Evolutionary conservation across 2,329 filamentous ascomycete species (phyloP), one percentile per base, ranked within the genome.

Genomic region (Westerdykella aurantiaca): DNA sequence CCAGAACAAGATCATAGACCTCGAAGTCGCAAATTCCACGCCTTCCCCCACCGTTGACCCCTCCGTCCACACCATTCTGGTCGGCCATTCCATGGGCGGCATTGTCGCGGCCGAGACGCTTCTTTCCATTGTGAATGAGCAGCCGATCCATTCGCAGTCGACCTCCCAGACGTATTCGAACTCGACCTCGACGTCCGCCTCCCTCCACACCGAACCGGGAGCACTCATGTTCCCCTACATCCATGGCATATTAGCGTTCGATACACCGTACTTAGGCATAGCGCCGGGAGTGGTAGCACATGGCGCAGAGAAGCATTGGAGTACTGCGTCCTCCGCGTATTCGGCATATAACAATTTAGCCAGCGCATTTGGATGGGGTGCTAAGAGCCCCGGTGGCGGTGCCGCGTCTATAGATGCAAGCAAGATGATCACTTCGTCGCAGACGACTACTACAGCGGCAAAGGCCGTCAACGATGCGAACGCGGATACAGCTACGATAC

Each of bases 101-200:
- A 96, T 97, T 57, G 89, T 97, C 38, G 91, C 88, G 10, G 91
- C 89, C 29, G 93, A 97, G 63, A 85, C 88, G 12, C 75, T 91
- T 50, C 79, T 96, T 55, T 78, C 83, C 34, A 78, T 97, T 41
- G 69, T 86, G 35, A 78, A 82, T 47, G 86, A 68, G 12, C 56
- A 64, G 44, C 63, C 66, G 6, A 61, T 69, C 21, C 55, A 56
- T 35, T 60, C 64, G 3, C 52, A 59, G 25, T 29, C 25, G 25
- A 9, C 25, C 25, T 29, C 25, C 16, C 55, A 56, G 51, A 72
- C 72, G 31, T 29, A 21, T 6, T 21, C 18, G 18, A 21, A 21
- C 18, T 60, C 60, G 42, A 51, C 55, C 10, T 54, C 61, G 12
- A 50, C 61, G 34, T 63, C 65, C 18, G 56, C 58, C 7, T 53